A percentile compares a stretch with the other conserved stretches of the same genome.
Evolutionary conservation across 441 rosid genomes (phyloP).

Genomic region (Raphanus hybrid): DNA sequence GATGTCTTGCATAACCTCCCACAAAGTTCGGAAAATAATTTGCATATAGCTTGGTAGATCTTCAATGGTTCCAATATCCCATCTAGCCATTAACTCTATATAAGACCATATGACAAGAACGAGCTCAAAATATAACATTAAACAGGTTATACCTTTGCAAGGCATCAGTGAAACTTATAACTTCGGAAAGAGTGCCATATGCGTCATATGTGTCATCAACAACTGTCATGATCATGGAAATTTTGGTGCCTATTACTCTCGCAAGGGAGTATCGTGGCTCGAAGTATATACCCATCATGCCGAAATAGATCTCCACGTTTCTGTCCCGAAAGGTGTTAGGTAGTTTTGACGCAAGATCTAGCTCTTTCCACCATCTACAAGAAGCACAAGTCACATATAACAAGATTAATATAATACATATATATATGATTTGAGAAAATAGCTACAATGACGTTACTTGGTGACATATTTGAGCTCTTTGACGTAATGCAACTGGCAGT

Average conservation of each 20-base stretch:
- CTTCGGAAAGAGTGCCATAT: background rate
- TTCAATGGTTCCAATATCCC: slow-evolving; percentile 1
- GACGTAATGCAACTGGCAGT: slow-evolving; percentile 1
- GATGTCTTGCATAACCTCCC: background rate
- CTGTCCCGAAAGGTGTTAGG: background rate
- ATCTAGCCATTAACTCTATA: background rate
- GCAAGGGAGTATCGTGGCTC: background rate
- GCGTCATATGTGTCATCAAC: background rate
- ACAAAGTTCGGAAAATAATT: background rate
- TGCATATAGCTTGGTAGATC: background rate
- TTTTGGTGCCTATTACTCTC: background rate
- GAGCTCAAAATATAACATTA: background rate
- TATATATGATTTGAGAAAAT: background rate
- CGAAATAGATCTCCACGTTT: background rate
- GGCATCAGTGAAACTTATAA: background rate
- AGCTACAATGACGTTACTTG: background rate
- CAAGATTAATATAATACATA: background rate
- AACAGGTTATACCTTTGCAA: background rate
- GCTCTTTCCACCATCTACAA: slow-evolving; percentile 4
- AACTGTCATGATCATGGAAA: background rate
- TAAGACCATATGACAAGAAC: background rate
- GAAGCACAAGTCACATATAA: background rate
- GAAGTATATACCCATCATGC: background rate
- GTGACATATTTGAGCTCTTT: slow-evolving; percentile 1
- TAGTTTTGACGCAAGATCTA: background rate